phyloP scores from a whole-genome alignment of 352 stramenopile genomes.

The Elongisporangium senticosum region DNA sequence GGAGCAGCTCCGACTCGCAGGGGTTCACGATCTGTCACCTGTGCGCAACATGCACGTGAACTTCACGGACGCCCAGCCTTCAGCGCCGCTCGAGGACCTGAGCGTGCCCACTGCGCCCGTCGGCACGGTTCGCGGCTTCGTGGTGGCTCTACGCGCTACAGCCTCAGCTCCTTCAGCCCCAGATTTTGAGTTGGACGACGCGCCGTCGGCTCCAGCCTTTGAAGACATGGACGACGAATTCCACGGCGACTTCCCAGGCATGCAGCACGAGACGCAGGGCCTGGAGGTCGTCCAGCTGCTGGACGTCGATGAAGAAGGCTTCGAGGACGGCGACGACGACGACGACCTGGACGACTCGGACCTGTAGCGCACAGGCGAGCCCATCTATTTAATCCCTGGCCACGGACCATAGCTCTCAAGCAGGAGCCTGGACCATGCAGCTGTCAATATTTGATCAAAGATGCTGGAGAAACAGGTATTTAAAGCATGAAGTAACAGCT shows the following conservation, averaged over 20 bases:
- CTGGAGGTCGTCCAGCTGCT: background rate
- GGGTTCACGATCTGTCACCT: slow-evolving; percentile 31
- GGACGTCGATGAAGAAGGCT: background rate
- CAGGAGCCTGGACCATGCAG: too few relatives aligned
- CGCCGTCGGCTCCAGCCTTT: slow-evolving; percentile 23
- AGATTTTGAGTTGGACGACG: slow-evolving; percentile 3
- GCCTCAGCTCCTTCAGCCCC: slow-evolving; percentile 23
- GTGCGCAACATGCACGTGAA: slow-evolving; percentile 39
- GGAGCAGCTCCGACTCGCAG: slow-evolving; percentile 34
- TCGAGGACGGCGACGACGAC: background rate
- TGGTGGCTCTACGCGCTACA: slow-evolving; percentile 27
- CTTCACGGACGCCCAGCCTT: slow-evolving; percentile 33
- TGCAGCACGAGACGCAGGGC: slow-evolving; percentile 2
- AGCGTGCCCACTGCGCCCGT: slow-evolving; percentile 22
- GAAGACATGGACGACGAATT: slow-evolving; percentile 18
- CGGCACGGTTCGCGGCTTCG: slow-evolving; percentile 4
- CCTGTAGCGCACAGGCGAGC: background rate
- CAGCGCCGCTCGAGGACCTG: slow-evolving; percentile 18
- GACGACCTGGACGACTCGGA: background rate
- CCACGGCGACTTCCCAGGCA: slow-evolving; percentile 15
- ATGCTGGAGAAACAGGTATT: background rate
- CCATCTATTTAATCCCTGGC: background rate
- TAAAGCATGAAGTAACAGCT: background rate
- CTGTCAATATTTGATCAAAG: background rate
- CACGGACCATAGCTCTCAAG: background rate